Percentiles rank a stretch among this genome's conserved stretches.
phyloP scores from a whole-genome alignment of 1,284 basidiomycete species.

The Malassezia psittaci region DNA sequence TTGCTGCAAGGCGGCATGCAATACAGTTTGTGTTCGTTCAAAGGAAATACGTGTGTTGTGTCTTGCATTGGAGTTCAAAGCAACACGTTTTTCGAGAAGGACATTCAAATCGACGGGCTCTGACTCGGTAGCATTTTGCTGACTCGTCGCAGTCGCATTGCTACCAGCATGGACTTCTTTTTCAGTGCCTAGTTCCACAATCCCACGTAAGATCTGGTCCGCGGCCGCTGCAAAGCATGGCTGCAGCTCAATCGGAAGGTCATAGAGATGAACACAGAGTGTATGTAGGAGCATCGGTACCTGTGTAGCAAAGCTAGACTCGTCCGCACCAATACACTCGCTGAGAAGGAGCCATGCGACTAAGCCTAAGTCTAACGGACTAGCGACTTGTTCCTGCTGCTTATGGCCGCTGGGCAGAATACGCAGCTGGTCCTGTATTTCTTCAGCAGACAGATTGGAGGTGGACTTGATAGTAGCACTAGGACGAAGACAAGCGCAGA shows the following conservation, averaged over 20 bases:
- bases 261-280: slow-evolving; percentile 72
- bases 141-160: background rate
- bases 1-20: background rate
- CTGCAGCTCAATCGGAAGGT: slow-evolving; percentile 50
- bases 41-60: no score
- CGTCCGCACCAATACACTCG: slow-evolving; percentile 7
- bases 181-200: background rate
- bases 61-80: no score
- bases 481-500: background rate
- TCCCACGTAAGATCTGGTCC: slow-evolving; percentile 5
- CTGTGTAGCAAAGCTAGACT: background rate
- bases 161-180: background rate
- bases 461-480: no score
- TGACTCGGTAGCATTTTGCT: no score
- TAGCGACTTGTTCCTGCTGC: no score
- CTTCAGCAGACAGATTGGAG: no score
- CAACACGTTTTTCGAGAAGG: no score
- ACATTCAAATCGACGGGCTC: no score
- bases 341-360: slow-evolving; percentile 3
- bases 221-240: background rate
- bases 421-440: no score
- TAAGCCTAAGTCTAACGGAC: no score
- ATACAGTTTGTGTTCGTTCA: background rate
- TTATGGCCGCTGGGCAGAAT: no score
- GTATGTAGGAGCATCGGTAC: slow-evolving; percentile 71